Conservation (phyloP, 768 basidiomycete species). For the Jaapia argillacea region DNA sequence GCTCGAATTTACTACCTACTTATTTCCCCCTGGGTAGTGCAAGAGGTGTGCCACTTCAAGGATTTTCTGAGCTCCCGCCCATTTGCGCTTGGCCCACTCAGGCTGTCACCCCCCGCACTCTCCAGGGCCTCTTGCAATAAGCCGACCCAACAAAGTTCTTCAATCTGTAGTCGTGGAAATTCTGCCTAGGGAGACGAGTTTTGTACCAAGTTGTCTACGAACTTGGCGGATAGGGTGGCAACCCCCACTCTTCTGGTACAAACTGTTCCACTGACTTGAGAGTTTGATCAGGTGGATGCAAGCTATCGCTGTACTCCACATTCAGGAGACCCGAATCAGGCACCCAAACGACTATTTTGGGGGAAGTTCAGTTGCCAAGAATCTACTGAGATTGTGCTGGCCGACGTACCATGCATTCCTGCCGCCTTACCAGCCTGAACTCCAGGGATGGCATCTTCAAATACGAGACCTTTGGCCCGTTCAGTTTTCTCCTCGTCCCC, state of each 20-base stretch:
- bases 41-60: too few relatives aligned
- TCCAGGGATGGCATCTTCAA: constrained; percentile 75
- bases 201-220: too few relatives aligned
- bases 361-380: not conserved
- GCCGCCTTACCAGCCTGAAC: constrained; percentile 75
- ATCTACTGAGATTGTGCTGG: not conserved
- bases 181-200: too few relatives aligned
- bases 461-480: constrained; percentile 59
- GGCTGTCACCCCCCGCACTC: too few relatives aligned
- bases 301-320: constrained; percentile 30
- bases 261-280: constrained; percentile 62
- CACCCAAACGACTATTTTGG: constrained; percentile 65
- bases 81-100: too few relatives aligned
- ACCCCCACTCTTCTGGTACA: constrained; percentile 73
- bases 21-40: too few relatives aligned
- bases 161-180: too few relatives aligned
- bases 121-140: too few relatives aligned
- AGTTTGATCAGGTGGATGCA: constrained; percentile 48
- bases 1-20: too few relatives aligned
- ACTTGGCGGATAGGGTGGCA: constrained; percentile 48
- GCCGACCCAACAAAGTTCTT: too few relatives aligned
- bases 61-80: too few relatives aligned
- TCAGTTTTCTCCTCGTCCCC: constrained; percentile 30
- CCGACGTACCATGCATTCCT: constrained; percentile 67
- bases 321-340: constrained; percentile 62